Conservation (phyloP, 1,139 yeast species). For the Blastobotrys persicus region DNA sequence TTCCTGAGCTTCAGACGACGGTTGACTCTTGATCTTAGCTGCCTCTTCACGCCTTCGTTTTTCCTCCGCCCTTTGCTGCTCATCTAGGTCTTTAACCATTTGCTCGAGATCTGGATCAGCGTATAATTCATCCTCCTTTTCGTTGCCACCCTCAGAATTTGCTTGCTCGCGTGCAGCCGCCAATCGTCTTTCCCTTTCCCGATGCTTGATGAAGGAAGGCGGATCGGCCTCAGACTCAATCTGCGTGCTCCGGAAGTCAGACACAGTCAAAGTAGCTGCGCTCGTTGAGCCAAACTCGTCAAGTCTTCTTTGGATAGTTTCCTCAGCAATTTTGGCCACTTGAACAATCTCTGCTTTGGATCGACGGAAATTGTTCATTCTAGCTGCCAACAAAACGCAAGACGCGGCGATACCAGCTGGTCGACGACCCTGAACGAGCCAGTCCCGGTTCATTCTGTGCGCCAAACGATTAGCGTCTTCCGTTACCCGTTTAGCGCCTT, state of each 20-base stretch:
- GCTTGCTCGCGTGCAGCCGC: constrained; percentile 18
- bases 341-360: constrained; percentile 93
- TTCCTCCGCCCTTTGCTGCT: constrained; percentile 12
- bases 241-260: constrained; percentile 59
- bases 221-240: constrained; percentile 61
- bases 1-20: constrained; percentile 9
- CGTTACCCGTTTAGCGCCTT: constrained; percentile 61
- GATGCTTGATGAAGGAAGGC: constrained; percentile 61
- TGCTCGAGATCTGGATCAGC: constrained; percentile 9
- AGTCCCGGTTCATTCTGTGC: constrained; percentile 87
- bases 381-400: constrained; percentile 83
- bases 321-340: constrained; percentile 93
- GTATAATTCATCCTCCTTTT: background rate
- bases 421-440: constrained; percentile 95
- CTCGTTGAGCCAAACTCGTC: constrained; percentile 81
- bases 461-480: constrained; percentile 85
- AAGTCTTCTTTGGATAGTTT: constrained; percentile 83
- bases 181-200: constrained; percentile 30
- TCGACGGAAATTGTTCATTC: constrained; percentile 92
- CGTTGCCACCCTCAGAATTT: constrained; percentile 4
- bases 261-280: constrained; percentile 70
- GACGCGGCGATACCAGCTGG: constrained; percentile 99
- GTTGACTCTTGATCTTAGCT: constrained; percentile 7
- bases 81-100: constrained; percentile 16
- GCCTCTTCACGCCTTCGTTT: constrained; percentile 2